Evolutionary conservation across 352 stramenopile species (phyloP).

Genomic region (Poterioochromonas sp.): DNA sequence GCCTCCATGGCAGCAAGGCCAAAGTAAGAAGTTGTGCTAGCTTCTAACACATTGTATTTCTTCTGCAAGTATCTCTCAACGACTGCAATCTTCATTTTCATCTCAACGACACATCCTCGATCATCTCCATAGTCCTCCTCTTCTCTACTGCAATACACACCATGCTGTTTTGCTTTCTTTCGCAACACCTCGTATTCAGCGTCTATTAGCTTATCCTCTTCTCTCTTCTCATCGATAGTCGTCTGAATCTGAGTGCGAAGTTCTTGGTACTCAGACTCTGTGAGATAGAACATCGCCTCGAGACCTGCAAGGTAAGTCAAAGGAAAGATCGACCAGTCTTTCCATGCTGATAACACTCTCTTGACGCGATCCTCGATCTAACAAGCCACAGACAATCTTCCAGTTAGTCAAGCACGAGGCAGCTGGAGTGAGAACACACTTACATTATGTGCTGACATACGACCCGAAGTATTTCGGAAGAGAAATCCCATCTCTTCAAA

Average conservation of each 20-base stretch:
- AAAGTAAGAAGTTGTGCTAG: neutral
- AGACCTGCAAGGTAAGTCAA: neutral
- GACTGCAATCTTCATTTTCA: neutral
- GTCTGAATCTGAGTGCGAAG: neutral
- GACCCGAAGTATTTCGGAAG: neutral
- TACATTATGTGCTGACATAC: neutral
- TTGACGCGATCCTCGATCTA: neutral
- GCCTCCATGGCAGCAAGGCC: neutral
- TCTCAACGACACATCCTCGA: too few species aligned
- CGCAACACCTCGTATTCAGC: neutral
- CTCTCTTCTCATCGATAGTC: neutral
- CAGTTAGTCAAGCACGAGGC: neutral
- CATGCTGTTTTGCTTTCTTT: neutral
- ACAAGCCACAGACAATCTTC: neutral
- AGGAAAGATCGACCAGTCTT: conserved; percentile 21
- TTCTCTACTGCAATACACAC: neutral
- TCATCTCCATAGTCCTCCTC: too few species aligned
- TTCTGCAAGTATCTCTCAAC: too few species aligned
- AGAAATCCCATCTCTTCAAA: neutral
- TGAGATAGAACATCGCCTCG: neutral
- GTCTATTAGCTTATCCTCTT: neutral
- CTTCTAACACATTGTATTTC: neutral
- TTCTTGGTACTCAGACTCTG: neutral
- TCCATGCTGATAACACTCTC: neutral
- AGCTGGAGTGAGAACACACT: too few species aligned